phyloP scores from a whole-genome alignment of 345 rosid genomes.

The Salix exigua region DNA sequence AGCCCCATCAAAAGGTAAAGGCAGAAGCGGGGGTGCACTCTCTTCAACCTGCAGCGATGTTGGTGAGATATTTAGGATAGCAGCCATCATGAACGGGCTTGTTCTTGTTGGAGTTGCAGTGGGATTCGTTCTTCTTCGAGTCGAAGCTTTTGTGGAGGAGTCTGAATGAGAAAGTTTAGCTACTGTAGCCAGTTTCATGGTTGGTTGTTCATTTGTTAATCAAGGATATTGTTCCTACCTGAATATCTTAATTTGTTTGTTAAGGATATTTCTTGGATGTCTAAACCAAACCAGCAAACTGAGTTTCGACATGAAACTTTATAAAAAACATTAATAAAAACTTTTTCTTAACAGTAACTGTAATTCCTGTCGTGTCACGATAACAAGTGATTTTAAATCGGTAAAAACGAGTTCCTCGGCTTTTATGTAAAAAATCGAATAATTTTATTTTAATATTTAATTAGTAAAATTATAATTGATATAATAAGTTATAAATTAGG shows the following conservation, averaged over 20 bases:
- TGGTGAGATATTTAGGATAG: slow-evolving; percentile 48
- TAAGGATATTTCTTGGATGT: not conserved
- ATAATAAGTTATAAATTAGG: too few species aligned
- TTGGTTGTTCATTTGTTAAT: not conserved
- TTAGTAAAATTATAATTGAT: too few species aligned
- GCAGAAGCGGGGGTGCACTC: slow-evolving; percentile 36
- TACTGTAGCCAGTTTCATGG: not conserved
- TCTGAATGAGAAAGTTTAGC: slow-evolving; percentile 23
- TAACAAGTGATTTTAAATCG: too few species aligned
- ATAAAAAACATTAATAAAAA: too few species aligned
- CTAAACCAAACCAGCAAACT: not conserved
- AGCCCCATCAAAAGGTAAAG: slow-evolving; percentile 13
- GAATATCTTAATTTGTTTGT: not conserved
- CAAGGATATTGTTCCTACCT: not conserved
- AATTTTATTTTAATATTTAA: too few species aligned
- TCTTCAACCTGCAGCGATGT: slow-evolving; percentile 33
- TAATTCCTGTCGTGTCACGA: too few species aligned
- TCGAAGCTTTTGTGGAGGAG: slow-evolving; percentile 44
- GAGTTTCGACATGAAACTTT: not conserved
- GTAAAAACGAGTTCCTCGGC: too few species aligned
- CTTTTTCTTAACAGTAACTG: too few species aligned
- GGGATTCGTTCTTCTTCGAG: slow-evolving; percentile 44
- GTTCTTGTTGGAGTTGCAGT: slow-evolving; percentile 50
- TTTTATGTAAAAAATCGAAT: too few species aligned
- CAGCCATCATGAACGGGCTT: slow-evolving; percentile 51